phyloP scores from a whole-genome alignment of 2,329 filamentous ascomycete genomes.

The Aspergillus texensis region DNA sequence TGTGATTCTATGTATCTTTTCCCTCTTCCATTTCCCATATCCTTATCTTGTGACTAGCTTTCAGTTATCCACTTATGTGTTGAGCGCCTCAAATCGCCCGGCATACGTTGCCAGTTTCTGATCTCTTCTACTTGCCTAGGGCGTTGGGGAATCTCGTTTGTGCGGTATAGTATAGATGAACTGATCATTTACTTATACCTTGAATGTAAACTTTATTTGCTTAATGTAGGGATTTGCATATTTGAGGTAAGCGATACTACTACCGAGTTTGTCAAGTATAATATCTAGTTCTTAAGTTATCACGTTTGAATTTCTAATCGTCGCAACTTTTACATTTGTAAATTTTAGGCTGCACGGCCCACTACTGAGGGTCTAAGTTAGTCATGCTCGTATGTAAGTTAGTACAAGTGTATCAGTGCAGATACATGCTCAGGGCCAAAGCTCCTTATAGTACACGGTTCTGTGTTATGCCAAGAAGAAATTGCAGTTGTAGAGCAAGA shows the following conservation, averaged over 20 bases:
- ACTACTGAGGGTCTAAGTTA: neutral
- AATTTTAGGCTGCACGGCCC: neutral
- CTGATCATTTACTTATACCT: conserved; percentile 5
- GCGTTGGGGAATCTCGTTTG: conserved; percentile 30
- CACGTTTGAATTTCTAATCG: neutral
- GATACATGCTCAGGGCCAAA: neutral
- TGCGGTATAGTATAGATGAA: conserved; percentile 32
- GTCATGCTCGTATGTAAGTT: neutral
- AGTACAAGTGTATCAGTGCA: neutral
- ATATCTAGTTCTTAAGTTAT: neutral
- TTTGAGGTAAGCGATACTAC: neutral
- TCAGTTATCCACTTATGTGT: conserved; percentile 33
- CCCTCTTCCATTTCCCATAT: conserved; percentile 20
- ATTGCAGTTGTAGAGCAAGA: neutral
- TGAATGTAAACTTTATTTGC: neutral
- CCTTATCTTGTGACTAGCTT: conserved; percentile 23
- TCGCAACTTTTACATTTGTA: neutral
- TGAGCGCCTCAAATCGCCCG: conserved; percentile 33
- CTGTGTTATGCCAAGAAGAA: neutral
- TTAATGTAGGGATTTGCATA: neutral
- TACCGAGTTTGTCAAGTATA: neutral
- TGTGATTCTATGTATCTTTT: conserved; percentile 19
- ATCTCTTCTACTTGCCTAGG: conserved; percentile 21
- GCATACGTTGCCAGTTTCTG: conserved; percentile 25
- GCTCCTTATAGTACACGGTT: neutral